phyloP scores from a whole-genome alignment of 1,284 basidiomycete genomes.

The Erythrobasidium hasegawianum region DNA sequence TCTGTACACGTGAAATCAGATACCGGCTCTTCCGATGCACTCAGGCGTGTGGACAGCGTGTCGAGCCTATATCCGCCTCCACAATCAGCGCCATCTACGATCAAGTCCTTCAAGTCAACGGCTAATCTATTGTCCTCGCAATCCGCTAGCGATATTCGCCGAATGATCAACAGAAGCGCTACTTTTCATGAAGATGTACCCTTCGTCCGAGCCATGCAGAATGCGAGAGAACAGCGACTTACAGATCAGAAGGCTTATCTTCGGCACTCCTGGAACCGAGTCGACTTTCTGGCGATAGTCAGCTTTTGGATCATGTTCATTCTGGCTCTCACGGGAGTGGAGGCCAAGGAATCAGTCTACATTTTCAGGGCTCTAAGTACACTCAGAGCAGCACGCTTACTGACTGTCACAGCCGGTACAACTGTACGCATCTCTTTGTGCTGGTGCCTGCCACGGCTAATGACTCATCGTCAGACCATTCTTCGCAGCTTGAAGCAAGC shows the following conservation, averaged over 20 bases:
- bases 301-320: conserved; percentile 77
- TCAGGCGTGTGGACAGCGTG: too few relatives aligned
- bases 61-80: neutral
- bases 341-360: conserved; percentile 67
- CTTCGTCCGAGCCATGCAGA: conserved; percentile 54
- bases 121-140: conserved; percentile 28
- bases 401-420: conserved; percentile 88
- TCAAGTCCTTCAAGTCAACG: conserved; percentile 6
- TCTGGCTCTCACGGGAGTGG: conserved; percentile 63
- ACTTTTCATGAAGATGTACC: conserved; percentile 49
- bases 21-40: too few relatives aligned
- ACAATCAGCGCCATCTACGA: neutral
- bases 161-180: conserved; percentile 3
- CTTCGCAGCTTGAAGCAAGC: conserved; percentile 89
- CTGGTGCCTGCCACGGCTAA: neutral
- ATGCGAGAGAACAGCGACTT: conserved; percentile 45
- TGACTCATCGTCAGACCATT: conserved; percentile 64
- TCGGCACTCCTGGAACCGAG: conserved; percentile 87
- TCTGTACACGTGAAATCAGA: too few relatives aligned
- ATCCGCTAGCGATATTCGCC: neutral
- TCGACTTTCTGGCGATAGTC: conserved; percentile 79
- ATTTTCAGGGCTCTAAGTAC: conserved; percentile 88
- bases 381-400: conserved; percentile 72
- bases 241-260: conserved; percentile 61
- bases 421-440: conserved; percentile 57